A percentile compares a stretch with the other conserved stretches of the same genome.
These are phyloP conservation scores for Citrus reticulata DNA, from an alignment of 345 rosid genomes.

Conservation along the genomic window DNA sequence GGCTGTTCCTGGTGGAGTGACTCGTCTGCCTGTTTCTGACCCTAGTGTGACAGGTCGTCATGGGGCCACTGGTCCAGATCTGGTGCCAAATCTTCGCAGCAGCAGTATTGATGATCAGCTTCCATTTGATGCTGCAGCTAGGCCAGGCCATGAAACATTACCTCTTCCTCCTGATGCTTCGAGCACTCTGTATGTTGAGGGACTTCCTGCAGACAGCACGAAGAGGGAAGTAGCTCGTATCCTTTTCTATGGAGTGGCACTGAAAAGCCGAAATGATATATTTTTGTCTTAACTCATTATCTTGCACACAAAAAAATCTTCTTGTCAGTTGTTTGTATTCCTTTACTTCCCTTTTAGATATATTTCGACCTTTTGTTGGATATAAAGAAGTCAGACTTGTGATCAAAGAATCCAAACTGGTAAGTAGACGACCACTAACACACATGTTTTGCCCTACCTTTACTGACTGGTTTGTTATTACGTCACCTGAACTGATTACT, in stretches of 20 bases:
- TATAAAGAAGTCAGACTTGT: slow-evolving; percentile 81
- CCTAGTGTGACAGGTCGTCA: slow-evolving; percentile 39
- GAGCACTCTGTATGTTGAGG: slow-evolving; percentile 77
- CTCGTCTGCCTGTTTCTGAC: slow-evolving; percentile 40
- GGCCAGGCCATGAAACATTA: slow-evolving; percentile 40
- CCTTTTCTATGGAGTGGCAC: slow-evolving; percentile 32
- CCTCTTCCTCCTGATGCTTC: slow-evolving; percentile 75
- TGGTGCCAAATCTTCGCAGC: slow-evolving; percentile 47
- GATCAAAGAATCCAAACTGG: slow-evolving; percentile 70
- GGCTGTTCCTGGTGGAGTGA: slow-evolving; percentile 31
- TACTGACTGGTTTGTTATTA: background rate
- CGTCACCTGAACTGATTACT: background rate
- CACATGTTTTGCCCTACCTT: background rate
- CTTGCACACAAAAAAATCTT: background rate
- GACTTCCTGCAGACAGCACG: slow-evolving; percentile 71
- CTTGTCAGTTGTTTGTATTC: slow-evolving; percentile 17
- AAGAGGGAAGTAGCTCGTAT: slow-evolving; percentile 89
- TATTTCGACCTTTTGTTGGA: slow-evolving; percentile 83
- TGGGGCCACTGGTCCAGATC: slow-evolving; percentile 38
- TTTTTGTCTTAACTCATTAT: background rate
- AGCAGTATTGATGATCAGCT: slow-evolving; percentile 34
- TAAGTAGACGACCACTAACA: slow-evolving; percentile 23
- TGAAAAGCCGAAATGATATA: background rate
- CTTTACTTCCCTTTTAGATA: slow-evolving; percentile 52
- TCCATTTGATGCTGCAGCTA: slow-evolving; percentile 30